A percentile compares a stretch with the other conserved stretches of the same genome.
These are phyloP conservation scores for Hibiscus mutabilis DNA, from an alignment of 345 rosid species.

Conservation along the genomic window DNA sequence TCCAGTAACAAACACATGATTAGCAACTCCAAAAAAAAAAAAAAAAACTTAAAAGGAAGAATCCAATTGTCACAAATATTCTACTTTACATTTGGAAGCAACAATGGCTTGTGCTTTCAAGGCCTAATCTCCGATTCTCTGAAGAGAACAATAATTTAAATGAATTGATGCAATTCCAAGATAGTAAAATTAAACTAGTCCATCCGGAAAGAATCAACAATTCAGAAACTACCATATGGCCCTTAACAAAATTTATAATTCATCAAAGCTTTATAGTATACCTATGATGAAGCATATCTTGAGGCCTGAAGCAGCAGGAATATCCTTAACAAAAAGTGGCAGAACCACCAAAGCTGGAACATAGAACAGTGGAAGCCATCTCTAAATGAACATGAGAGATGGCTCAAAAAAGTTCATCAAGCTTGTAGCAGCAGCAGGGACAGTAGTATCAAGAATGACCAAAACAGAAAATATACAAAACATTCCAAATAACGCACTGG, in stretches of 20 bases:
- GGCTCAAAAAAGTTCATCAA: constrained; percentile 82
- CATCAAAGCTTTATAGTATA: constrained; percentile 13
- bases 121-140: neutral
- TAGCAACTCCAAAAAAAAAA: neutral
- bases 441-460: constrained; percentile 45
- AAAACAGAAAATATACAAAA: constrained; percentile 86
- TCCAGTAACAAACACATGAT: neutral
- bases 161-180: too few species aligned
- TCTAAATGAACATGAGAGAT: constrained; percentile 73
- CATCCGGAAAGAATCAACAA: neutral
- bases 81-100: neutral
- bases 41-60: too few species aligned
- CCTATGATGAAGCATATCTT: constrained; percentile 81
- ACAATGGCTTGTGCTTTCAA: neutral
- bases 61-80: too few species aligned
- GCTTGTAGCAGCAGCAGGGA: constrained; percentile 63
- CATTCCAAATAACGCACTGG: constrained; percentile 95
- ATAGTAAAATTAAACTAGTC: neutral
- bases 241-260: neutral
- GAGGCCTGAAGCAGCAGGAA: constrained; percentile 86
- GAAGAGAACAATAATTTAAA: neutral
- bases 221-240: too few species aligned
- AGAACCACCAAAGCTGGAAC: constrained; percentile 86
- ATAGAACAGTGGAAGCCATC: constrained; percentile 95
- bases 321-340: constrained; percentile 84